A percentile compares a stretch with the other conserved stretches of the same genome.
These are phyloP conservation scores for Mallotus nudiflorus DNA, from an alignment of 345 rosid genomes.

Conservation along the genomic window DNA sequence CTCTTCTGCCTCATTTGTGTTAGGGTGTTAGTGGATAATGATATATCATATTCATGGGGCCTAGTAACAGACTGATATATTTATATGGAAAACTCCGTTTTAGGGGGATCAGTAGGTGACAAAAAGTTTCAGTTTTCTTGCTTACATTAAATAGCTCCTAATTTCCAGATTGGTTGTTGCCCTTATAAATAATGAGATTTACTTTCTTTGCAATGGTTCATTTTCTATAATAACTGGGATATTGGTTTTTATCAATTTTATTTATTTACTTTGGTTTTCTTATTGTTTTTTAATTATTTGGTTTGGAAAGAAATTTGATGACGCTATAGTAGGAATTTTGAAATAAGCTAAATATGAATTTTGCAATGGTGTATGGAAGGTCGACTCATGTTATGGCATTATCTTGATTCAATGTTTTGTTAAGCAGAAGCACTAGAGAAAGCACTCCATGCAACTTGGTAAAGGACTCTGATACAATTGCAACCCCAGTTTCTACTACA, in stretches of 20 bases:
- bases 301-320: neutral
- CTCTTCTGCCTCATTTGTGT: conserved; percentile 27
- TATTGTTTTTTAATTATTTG: neutral
- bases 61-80: conserved; percentile 16
- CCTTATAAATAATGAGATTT: conserved; percentile 5
- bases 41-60: conserved; percentile 33
- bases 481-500: conserved; percentile 56
- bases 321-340: neutral
- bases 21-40: conserved; percentile 24
- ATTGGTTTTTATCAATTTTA: no score
- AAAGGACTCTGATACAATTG: conserved; percentile 35
- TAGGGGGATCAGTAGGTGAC: conserved; percentile 19
- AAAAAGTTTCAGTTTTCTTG: conserved; percentile 17
- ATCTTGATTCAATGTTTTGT: neutral
- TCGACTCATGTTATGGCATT: neutral
- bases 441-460: conserved; percentile 49
- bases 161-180: conserved; percentile 14
- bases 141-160: conserved; percentile 8
- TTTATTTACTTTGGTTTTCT: neutral
- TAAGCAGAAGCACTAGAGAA: conserved; percentile 56
- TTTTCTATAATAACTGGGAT: neutral
- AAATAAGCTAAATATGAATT: no score
- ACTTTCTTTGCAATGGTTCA: conserved; percentile 7
- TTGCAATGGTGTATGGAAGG: no score
- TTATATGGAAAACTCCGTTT: conserved; percentile 22